Conservation (phyloP, 805 yeast genomes). For the Sugiyamaella valdiviana region DNA sequence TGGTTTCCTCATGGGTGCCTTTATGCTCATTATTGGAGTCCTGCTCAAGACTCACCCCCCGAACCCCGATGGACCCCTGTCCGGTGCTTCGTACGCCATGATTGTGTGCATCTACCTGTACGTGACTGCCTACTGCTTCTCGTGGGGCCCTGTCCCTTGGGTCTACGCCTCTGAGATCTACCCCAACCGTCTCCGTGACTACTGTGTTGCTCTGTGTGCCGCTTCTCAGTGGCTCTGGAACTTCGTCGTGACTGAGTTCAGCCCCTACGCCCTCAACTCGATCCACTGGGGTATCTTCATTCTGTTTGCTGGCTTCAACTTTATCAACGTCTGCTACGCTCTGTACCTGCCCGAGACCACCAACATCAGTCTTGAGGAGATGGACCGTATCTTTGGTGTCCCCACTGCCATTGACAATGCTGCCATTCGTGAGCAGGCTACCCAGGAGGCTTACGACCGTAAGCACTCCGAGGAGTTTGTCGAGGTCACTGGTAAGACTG, state of each 20-base stretch:
- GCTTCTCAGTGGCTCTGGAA: conserved; percentile 14
- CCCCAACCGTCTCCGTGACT: conserved; percentile 17
- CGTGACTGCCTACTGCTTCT: conserved; percentile 13
- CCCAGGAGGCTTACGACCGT: conserved; percentile 1
- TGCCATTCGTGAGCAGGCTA: background rate
- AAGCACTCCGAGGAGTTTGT: conserved; percentile 2
- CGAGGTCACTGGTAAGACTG: background rate
- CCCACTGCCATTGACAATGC: conserved; percentile 4
- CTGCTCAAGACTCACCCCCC: conserved; percentile 23
- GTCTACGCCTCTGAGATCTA: conserved; percentile 19
- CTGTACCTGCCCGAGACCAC: conserved; percentile 11
- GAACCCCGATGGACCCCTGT: conserved; percentile 24
- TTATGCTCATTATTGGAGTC: conserved; percentile 21
- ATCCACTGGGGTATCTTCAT: conserved; percentile 42
- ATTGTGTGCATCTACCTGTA: conserved; percentile 16
- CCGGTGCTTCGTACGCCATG: conserved; percentile 15
- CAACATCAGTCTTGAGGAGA: conserved; percentile 9
- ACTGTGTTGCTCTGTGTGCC: conserved; percentile 13
- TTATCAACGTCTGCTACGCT: conserved; percentile 1
- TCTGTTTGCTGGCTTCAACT: conserved; percentile 14
- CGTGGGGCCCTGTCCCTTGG: conserved; percentile 23
- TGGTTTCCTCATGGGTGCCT: conserved; percentile 19
- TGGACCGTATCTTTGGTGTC: conserved; percentile 7
- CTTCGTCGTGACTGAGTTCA: conserved; percentile 17
- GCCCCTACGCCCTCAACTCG: conserved; percentile 38